Evolutionary conservation across 768 basidiomycete genomes (phyloP), one percentile per base, ranked within the genome.

Genomic region (Hygrocybe coccinea): DNA sequence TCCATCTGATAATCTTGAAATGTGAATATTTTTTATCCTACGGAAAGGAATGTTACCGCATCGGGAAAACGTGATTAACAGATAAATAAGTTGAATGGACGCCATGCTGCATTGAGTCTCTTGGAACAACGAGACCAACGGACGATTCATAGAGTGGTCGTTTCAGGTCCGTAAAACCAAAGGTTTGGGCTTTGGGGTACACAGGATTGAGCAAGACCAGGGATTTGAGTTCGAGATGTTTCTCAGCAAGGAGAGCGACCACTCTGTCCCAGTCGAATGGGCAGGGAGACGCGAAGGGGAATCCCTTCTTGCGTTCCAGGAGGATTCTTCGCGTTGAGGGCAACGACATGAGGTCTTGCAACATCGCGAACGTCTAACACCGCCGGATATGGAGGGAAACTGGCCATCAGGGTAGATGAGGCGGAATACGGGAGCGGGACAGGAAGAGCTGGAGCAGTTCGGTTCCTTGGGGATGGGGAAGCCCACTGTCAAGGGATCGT

Each of bases 321-420:
- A 22, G 58, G 11, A 12, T 56, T 54, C 10, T 62, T 65, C 1
- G 65, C 57, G 9, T 29, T 50, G n/a, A 74, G 63, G 7, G 71
- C 69, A 2, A 57, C 51, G 22, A 72, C 60, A 51, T 72, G 72
- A 10, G 67, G 67, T 2, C 51, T 55, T 44, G 71, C 70, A 15
- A 64, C 65, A 50, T 74, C 72, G 35, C 69, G 64, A 15, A 72
- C 65, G 55, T 74, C 68, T n/a, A 34, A 62, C 50, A 52, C 66
- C 66, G n/a, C 59, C 59, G 15, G 65, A 50, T 19, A 45, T 48
- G 14, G 50, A 37, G 3, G 70, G 67, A 45, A 66, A 62, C 14
- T 17, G 50, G 21, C 66, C 65, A 3, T 62, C 56, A 12, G 60
- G 59, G 33, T 58, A 49, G 24, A 72, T 56, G 17, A 69, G 60